Conservation (phyloP, 2,329 filamentous ascomycete species). For the Parafenestella ontariensis region DNA sequence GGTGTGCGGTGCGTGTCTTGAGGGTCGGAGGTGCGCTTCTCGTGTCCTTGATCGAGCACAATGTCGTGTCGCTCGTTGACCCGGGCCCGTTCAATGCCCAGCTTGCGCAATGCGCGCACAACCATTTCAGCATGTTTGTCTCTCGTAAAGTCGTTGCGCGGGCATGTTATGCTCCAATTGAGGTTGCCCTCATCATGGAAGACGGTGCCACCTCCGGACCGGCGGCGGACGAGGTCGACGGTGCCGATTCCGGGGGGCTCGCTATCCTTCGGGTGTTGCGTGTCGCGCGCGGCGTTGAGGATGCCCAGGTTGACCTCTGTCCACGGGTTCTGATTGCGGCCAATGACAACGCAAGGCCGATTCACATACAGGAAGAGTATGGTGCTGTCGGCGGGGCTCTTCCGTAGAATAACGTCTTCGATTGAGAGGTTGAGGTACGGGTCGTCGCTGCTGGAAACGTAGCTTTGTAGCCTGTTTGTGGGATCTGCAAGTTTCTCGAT, state of each 20-base stretch:
- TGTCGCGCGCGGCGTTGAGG: constrained; percentile 55
- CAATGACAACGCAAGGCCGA: constrained; percentile 84
- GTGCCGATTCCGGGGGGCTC: constrained; percentile 52
- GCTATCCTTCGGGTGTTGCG: constrained; percentile 27
- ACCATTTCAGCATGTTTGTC: constrained; percentile 93
- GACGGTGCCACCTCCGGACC: constrained; percentile 89
- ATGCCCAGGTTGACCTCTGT: constrained; percentile 79
- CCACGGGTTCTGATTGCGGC: constrained; percentile 98
- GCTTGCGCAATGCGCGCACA: constrained; percentile 73
- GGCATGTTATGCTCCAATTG: constrained; percentile 93
- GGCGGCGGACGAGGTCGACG: constrained; percentile 76
- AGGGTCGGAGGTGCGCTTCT: constrained; percentile 32
- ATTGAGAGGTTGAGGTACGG: constrained; percentile 92
- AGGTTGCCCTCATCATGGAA: constrained; percentile 94
- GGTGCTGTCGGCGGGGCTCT: constrained; percentile 72
- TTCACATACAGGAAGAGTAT: constrained; percentile 91
- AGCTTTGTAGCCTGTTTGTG: constrained; percentile 52
- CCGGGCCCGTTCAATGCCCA: constrained; percentile 66
- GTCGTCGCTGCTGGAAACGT: constrained; percentile 64
- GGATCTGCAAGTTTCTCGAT: constrained; percentile 39
- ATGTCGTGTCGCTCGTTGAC: constrained; percentile 96
- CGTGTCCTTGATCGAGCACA: constrained; percentile 67
- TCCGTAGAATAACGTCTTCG: constrained; percentile 86
- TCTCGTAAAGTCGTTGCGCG: constrained; percentile 76
- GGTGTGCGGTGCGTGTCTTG: constrained; percentile 55